Conservation (phyloP, 495 filamentous ascomycete species). For the Neurospora sp. region DNA sequence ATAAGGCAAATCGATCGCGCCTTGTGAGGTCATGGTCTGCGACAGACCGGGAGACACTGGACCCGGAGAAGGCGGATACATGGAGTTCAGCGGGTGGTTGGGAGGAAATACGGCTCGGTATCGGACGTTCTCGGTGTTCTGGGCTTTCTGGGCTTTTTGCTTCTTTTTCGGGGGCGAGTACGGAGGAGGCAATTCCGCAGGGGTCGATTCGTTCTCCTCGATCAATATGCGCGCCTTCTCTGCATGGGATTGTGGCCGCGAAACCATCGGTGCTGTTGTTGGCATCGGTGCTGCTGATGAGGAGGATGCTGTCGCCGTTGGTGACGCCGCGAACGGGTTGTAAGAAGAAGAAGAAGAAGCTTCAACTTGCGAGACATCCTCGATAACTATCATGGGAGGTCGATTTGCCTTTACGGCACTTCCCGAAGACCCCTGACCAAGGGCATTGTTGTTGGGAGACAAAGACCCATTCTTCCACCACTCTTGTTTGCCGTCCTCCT, state of each 20-base stretch:
- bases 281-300: conserved; percentile 9
- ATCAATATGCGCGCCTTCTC: conserved; percentile 28
- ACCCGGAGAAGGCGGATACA: conserved; percentile 36
- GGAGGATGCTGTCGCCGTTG: not conserved
- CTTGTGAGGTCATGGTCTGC: conserved; percentile 37
- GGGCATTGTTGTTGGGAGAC: conserved; percentile 9
- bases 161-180: conserved; percentile 27
- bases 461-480: conserved; percentile 30
- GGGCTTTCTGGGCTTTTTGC: not conserved
- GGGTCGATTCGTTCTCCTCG: conserved; percentile 15
- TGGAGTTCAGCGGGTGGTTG: conserved; percentile 19
- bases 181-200: conserved; percentile 28
- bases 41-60: conserved; percentile 31
- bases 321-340: not conserved
- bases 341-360: not conserved
- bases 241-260: conserved; percentile 15
- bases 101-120: conserved; percentile 32
- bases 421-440: conserved; percentile 1
- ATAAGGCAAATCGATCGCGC: conserved; percentile 30
- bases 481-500: conserved; percentile 7
- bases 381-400: conserved; percentile 5
- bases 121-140: conserved; percentile 12
- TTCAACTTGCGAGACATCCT: conserved; percentile 9
- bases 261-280: conserved; percentile 8
- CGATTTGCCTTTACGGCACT: not conserved